Evolutionary conservation across 2,329 filamentous ascomycete species (phyloP).

Genomic region (Zalaria obscura): DNA sequence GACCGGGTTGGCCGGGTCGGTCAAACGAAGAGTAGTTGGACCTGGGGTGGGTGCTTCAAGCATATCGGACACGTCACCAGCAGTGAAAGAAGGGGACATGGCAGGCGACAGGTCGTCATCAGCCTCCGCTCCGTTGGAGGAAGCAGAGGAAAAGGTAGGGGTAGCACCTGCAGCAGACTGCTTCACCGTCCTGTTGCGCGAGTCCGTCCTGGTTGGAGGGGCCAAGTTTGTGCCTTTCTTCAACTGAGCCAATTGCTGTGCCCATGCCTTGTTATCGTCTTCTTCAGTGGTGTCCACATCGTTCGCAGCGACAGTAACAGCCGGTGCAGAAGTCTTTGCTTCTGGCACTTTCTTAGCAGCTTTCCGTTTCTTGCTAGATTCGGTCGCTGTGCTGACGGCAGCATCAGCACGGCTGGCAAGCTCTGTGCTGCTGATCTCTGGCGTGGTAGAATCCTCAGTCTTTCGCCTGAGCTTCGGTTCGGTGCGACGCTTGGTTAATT

Average conservation of each 20-base stretch:
- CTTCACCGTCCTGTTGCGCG: conserved; percentile 51
- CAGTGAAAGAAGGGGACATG: conserved; percentile 47
- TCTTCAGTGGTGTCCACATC: conserved; percentile 37
- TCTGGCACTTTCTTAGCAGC: conserved; percentile 12
- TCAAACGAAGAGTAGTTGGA: conserved; percentile 66
- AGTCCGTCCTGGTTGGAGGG: conserved; percentile 18
- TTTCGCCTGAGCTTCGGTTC: conserved; percentile 9
- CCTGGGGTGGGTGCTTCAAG: conserved; percentile 57
- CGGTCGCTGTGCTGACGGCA: conserved; percentile 5
- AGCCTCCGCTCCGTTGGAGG: conserved; percentile 58
- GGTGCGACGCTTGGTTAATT: conserved; percentile 7
- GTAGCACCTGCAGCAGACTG: conserved; percentile 30
- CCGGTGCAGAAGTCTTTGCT: conserved; percentile 1
- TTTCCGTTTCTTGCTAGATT: conserved; percentile 19
- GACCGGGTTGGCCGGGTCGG: conserved; percentile 44
- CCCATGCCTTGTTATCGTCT: conserved; percentile 59
- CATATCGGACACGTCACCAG: conserved; percentile 77
- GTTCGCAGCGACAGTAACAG: conserved; percentile 14
- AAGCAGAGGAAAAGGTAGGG: conserved; percentile 39
- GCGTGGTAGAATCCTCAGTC: conserved; percentile 6
- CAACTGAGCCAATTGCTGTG: conserved; percentile 54
- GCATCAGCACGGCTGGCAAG: conserved; percentile 5
- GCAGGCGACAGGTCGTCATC: conserved; percentile 67
- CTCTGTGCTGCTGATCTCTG: conserved; percentile 8
- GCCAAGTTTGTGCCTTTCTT: conserved; percentile 53